Conservation (phyloP, 371 early-diverging fungal species). For the Mucor ambiguus region DNA sequence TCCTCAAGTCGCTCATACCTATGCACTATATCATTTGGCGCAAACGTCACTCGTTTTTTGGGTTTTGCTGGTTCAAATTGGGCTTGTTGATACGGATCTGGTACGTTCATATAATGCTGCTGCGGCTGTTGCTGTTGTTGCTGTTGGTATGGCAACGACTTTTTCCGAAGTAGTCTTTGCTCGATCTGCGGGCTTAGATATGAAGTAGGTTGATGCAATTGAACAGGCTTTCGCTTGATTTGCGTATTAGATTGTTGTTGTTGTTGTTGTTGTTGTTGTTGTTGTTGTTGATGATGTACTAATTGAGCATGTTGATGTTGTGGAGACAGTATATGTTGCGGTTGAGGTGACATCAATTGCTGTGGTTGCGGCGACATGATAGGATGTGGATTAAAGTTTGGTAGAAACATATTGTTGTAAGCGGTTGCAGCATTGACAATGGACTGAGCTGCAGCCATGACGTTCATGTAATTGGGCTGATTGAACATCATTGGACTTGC, state of each 20-base stretch:
- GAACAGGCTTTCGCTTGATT: conserved; percentile 25
- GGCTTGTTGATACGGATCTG: neutral
- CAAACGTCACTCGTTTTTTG: conserved; percentile 26
- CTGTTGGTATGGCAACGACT: neutral
- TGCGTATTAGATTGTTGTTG: conserved; percentile 9
- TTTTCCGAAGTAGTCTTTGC: conserved; percentile 17
- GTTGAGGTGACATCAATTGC: neutral
- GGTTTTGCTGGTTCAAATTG: neutral
- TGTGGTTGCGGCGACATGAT: conserved; percentile 1
- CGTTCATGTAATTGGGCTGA: conserved; percentile 15
- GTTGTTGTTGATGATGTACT: conserved; percentile 2
- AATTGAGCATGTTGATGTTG: conserved; percentile 1
- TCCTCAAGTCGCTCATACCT: conserved; percentile 3
- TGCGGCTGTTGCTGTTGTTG: neutral
- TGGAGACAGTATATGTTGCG: neutral
- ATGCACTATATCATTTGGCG: neutral
- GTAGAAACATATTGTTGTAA: conserved; percentile 13
- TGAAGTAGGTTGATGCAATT: conserved; percentile 2
- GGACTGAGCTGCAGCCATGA: conserved; percentile 22
- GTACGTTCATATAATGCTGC: neutral
- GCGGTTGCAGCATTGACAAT: conserved; percentile 15
- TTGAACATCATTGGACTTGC: neutral
- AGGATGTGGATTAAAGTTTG: neutral
- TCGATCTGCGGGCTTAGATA: conserved; percentile 18
- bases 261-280: neutral